Evolutionary conservation across 306 rosid species (phyloP).

Genomic region (Fragaria iinumae): DNA sequence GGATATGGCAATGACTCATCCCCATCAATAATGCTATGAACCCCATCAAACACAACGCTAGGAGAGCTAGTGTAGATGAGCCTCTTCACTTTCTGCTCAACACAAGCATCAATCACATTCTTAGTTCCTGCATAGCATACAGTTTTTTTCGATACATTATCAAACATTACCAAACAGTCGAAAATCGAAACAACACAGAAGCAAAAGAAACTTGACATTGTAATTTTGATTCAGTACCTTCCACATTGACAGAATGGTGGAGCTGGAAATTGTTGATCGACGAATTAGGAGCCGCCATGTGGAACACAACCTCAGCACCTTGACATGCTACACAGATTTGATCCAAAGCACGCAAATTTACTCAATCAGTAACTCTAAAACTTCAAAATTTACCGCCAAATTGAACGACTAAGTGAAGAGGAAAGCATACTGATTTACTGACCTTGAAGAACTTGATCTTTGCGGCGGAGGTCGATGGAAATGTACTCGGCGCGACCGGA

Average conservation of each 20-base stretch:
- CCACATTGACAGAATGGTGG: constrained; percentile 84
- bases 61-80: constrained; percentile 85
- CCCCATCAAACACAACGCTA: constrained; percentile 92
- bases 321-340: constrained; percentile 51
- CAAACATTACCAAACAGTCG: neutral
- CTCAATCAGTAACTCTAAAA: neutral
- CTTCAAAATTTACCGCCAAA: neutral
- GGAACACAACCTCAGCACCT: constrained; percentile 89
- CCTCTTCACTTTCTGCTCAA: constrained; percentile 73
- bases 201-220: neutral
- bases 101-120: constrained; percentile 83
- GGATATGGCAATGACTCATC: constrained; percentile 81
- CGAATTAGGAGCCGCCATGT: constrained; percentile 97
- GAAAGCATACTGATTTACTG: neutral
- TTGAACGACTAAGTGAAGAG: neutral
- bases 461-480: constrained; percentile 71
- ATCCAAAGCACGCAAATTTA: neutral
- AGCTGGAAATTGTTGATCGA: constrained; percentile 77
- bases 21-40: constrained; percentile 66
- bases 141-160: no score
- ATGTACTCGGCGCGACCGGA: constrained; percentile 72
- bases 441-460: constrained; percentile 68
- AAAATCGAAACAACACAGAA: neutral
- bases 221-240: constrained; percentile 42
- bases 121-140: constrained; percentile 57